A percentile compares a stretch with the other conserved stretches of the same genome.
Conservation (phyloP, 1,139 yeast genomes). For the Diutina ranongensis region DNA sequence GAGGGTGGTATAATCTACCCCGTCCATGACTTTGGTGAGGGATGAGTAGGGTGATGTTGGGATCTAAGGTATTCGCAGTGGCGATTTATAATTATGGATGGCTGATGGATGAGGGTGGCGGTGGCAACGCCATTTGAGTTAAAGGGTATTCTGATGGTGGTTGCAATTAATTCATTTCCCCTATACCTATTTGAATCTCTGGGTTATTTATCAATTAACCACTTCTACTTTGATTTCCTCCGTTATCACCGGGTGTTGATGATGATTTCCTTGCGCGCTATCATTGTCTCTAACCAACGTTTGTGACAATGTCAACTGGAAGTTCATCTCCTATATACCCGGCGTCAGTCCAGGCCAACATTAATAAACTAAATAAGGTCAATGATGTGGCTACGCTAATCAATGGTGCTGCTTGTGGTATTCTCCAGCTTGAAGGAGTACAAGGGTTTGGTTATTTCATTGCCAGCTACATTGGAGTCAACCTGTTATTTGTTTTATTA, state of each 20-base stretch:
- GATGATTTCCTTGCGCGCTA: too few species aligned
- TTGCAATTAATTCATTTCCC: too few species aligned
- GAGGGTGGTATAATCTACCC: neutral
- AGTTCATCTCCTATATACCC: neutral
- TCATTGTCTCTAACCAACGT: too few species aligned
- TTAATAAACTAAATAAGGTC: neutral
- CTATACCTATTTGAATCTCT: too few species aligned
- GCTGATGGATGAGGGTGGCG: too few species aligned
- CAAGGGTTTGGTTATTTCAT: neutral
- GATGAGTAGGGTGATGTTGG: neutral
- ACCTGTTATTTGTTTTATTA: neutral
- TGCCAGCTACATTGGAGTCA: neutral
- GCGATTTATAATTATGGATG: too few species aligned
- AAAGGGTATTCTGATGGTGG: too few species aligned
- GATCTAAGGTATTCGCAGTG: neutral
- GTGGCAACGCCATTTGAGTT: too few species aligned
- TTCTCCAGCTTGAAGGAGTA: constrained; percentile 1
- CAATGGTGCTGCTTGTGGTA: constrained; percentile 3
- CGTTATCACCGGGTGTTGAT: too few species aligned
- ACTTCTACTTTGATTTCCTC: too few species aligned
- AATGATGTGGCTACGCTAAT: constrained; percentile 1
- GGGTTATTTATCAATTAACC: too few species aligned
- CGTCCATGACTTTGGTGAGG: neutral
- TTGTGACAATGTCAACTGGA: too few species aligned
- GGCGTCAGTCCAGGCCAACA: neutral